These are phyloP conservation scores for Hypomyces rosellus DNA, from an alignment of 2,329 filamentous ascomycete genomes.

Conservation along the genomic window DNA sequence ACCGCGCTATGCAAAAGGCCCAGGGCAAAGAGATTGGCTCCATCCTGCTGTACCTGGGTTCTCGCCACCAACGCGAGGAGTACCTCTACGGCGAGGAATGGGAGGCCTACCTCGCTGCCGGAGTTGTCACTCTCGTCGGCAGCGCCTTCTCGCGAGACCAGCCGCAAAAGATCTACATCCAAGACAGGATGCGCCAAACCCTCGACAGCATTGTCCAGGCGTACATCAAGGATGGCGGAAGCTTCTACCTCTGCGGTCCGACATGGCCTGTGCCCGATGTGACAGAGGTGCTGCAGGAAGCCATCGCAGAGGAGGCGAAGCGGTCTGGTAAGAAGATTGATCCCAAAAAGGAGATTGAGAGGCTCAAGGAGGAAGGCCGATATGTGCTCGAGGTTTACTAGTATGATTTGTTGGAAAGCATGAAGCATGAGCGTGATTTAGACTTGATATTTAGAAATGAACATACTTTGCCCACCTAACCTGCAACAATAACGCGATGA, in stretches of 20 bases:
- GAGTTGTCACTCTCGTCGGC: slow-evolving; percentile 89
- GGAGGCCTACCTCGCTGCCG: slow-evolving; percentile 95
- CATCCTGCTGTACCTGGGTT: slow-evolving; percentile 93
- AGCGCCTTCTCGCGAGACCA: slow-evolving; percentile 95
- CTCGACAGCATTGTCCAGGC: slow-evolving; percentile 75
- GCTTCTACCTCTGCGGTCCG: slow-evolving; percentile 95
- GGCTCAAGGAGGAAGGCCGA: slow-evolving; percentile 86
- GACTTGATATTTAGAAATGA: too few species aligned
- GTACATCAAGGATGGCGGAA: slow-evolving; percentile 80
- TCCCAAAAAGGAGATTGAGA: slow-evolving; percentile 85
- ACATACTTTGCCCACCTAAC: too few species aligned
- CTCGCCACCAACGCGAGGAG: slow-evolving; percentile 94
- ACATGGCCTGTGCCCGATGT: slow-evolving; percentile 99
- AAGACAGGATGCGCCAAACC: slow-evolving; percentile 93
- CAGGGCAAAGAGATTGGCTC: slow-evolving; percentile 91
- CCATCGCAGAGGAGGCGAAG: slow-evolving; percentile 71
- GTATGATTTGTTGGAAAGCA: too few species aligned
- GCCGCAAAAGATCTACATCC: slow-evolving; percentile 98
- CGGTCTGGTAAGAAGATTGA: slow-evolving; percentile 72
- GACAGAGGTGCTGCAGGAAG: slow-evolving; percentile 88
- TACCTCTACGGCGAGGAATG: slow-evolving; percentile 99
- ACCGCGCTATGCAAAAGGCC: slow-evolving; percentile 96
- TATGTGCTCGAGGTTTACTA: slow-evolving; percentile 98
- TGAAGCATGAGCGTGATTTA: too few species aligned
- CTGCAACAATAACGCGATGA: too few species aligned